Conservation (phyloP, 2,329 filamentous ascomycete species). For the Colletotrichum simmondsii region DNA sequence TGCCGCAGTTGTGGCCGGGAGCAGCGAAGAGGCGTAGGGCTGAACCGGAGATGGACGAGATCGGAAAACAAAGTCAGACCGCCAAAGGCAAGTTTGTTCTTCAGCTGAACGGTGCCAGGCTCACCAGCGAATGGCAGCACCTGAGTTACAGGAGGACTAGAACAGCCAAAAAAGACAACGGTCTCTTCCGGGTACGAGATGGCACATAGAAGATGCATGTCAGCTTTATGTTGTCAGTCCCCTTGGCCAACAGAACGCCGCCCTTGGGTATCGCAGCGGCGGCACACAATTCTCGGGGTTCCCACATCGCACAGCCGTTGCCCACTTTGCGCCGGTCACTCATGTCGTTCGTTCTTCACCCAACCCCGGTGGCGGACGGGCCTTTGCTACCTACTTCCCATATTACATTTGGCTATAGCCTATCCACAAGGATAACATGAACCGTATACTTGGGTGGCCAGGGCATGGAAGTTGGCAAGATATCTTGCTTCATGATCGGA, state of each 20-base stretch:
- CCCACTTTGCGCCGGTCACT: too few relatives aligned
- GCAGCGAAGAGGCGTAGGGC: conserved; percentile 17
- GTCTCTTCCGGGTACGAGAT: not conserved
- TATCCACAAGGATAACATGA: not conserved
- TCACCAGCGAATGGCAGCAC: not conserved
- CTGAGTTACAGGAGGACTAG: not conserved
- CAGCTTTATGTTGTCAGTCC: conserved; percentile 1
- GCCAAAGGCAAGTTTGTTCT: not conserved
- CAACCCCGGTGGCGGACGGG: not conserved
- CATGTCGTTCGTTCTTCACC: not conserved
- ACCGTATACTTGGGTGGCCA: conserved; percentile 1
- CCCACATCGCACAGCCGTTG: not conserved
- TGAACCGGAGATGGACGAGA: conserved; percentile 10
- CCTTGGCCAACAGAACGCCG: not conserved
- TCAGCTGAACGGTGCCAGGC: not conserved
- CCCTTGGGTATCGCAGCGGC: not conserved
- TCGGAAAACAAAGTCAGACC: not conserved
- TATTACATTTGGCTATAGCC: not conserved
- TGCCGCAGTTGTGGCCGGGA: not conserved
- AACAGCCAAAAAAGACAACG: not conserved
- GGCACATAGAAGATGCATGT: not conserved
- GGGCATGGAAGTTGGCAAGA: not conserved
- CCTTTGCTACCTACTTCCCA: not conserved
- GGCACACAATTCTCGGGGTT: not conserved
- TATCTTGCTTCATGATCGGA: not conserved